Conservation (phyloP, 352 stramenopile genomes). For the Thalassiosira livingstoniorum region DNA sequence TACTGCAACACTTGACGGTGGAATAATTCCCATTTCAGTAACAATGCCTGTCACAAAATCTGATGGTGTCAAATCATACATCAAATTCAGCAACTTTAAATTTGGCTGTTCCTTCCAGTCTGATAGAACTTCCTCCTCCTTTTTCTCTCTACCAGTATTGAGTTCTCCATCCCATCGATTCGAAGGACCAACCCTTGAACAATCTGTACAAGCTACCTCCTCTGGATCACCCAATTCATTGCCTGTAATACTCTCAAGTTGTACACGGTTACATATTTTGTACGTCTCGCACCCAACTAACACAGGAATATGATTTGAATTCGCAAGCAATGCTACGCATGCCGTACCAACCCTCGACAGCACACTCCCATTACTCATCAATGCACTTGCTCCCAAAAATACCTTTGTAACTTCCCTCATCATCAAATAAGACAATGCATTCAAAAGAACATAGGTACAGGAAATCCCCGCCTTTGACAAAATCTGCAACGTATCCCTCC, state of each 20-base stretch:
- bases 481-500: conserved; percentile 69
- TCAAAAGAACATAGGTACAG: conserved; percentile 94
- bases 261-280: conserved; percentile 96
- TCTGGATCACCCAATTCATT: conserved; percentile 97
- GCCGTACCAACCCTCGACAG: conserved; percentile 92
- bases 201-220: conserved; percentile 69
- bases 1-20: conserved; percentile 96
- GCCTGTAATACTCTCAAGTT: conserved; percentile 97
- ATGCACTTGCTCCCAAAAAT: conserved; percentile 92
- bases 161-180: conserved; percentile 46
- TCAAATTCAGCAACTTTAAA: conserved; percentile 88
- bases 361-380: conserved; percentile 96
- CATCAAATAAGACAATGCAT: conserved; percentile 96
- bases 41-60: conserved; percentile 97
- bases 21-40: conserved; percentile 97
- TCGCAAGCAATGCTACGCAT: conserved; percentile 92
- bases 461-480: conserved; percentile 86
- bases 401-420: conserved; percentile 94
- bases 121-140: conserved; percentile 57
- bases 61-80: conserved; percentile 94
- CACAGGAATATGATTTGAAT: conserved; percentile 93
- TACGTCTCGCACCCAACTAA: conserved; percentile 99
- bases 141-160: conserved; percentile 38
- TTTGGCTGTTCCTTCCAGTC: conserved; percentile 70
- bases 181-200: conserved; percentile 52